Evolutionary conservation across 371 early-diverging fungal genomes (phyloP).

Genomic region (Mortierella sp.): DNA sequence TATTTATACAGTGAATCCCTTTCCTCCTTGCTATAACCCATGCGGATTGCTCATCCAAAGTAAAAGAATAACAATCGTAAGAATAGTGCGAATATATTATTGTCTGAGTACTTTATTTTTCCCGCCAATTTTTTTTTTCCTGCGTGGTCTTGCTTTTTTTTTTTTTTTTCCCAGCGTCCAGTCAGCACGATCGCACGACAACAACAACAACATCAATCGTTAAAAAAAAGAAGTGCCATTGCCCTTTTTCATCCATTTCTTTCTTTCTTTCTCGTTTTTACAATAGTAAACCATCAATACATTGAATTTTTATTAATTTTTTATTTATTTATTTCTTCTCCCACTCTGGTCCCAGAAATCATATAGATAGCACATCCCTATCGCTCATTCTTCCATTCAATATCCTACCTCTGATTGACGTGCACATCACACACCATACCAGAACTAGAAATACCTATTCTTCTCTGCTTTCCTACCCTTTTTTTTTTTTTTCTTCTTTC

Average conservation of each 20-base stretch:
- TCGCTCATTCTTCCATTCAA: background rate
- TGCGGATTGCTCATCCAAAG: background rate
- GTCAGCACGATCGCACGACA: background rate
- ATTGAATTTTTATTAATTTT: background rate
- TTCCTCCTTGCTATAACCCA: background rate
- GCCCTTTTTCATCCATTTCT: slow-evolving; percentile 7
- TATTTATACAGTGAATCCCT: background rate
- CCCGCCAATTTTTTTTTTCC: slow-evolving; percentile 25
- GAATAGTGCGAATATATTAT: background rate
- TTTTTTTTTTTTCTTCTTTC: slow-evolving; percentile 1
- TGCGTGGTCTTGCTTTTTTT: slow-evolving; percentile 1
- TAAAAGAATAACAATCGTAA: slow-evolving; percentile 4
- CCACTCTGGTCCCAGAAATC: too few relatives aligned
- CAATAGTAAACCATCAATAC: background rate
- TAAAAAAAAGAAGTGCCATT: slow-evolving; percentile 2
- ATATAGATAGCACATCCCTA: too few relatives aligned
- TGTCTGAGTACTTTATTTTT: slow-evolving; percentile 12
- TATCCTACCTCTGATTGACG: background rate
- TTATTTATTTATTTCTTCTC: background rate
- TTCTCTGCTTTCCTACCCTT: background rate
- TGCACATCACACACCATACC: background rate
- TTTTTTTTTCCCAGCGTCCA: slow-evolving; percentile 22
- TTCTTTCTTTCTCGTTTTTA: background rate
- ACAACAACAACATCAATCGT: too few relatives aligned
- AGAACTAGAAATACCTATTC: background rate